Evolutionary conservation across 805 yeast genomes (phyloP).

Genomic region (Lipomyces starkeyi): DNA sequence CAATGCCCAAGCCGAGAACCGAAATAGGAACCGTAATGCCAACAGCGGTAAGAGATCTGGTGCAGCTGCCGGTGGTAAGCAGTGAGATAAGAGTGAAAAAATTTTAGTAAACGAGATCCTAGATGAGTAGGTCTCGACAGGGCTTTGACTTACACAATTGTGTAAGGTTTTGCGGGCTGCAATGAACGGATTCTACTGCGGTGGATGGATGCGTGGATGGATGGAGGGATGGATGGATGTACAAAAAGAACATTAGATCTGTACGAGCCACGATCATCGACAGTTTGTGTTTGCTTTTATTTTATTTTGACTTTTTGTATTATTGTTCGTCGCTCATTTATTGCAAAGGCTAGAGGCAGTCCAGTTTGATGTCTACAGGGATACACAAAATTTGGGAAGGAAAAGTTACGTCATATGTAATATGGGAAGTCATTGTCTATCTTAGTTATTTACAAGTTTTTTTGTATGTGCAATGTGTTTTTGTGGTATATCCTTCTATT

Average conservation of each 20-base stretch:
- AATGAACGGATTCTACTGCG: neutral
- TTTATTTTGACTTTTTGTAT: slow-evolving; percentile 2
- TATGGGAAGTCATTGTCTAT: slow-evolving; percentile 10
- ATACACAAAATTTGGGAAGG: slow-evolving; percentile 8
- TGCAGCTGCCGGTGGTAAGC: slow-evolving; percentile 4
- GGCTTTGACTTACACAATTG: neutral
- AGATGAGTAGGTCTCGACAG: neutral
- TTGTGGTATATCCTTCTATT: neutral
- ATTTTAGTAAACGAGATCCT: neutral
- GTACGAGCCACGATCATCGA: neutral
- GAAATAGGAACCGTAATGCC: slow-evolving; percentile 7
- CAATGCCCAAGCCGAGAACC: slow-evolving; percentile 2
- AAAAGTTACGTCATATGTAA: slow-evolving; percentile 9
- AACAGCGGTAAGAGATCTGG: neutral
- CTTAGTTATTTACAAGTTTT: neutral
- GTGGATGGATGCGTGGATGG: neutral
- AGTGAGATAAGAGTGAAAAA: neutral
- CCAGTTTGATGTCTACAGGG: slow-evolving; percentile 1
- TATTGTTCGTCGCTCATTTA: neutral
- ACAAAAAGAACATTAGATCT: neutral
- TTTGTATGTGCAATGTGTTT: slow-evolving; percentile 10
- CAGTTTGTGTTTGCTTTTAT: neutral
- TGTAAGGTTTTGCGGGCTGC: too few relatives aligned
- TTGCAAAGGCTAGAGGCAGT: neutral
- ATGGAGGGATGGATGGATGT: neutral